Conservation (phyloP, 805 yeast species). For the Cephaloascus fragrans region DNA sequence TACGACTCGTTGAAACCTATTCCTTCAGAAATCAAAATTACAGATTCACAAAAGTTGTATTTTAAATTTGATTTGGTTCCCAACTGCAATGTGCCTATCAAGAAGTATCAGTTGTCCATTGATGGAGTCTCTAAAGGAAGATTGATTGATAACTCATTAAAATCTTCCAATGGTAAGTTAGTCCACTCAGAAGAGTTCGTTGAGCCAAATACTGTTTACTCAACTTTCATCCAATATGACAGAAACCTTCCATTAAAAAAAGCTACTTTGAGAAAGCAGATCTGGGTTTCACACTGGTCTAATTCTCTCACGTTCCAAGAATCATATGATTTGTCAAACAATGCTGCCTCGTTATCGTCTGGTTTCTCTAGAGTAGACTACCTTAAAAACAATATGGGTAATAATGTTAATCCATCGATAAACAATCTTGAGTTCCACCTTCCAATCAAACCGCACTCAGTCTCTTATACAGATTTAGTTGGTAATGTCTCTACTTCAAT, state of each 20-base stretch:
- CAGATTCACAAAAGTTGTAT: constrained; percentile 21
- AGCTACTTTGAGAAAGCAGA: constrained; percentile 56
- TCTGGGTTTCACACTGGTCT: constrained; percentile 89
- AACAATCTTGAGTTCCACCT: constrained; percentile 51
- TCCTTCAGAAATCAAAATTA: constrained; percentile 22
- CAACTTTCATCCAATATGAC: constrained; percentile 51
- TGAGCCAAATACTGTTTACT: constrained; percentile 34
- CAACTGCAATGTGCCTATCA: constrained; percentile 23
- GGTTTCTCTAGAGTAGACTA: constrained; percentile 81
- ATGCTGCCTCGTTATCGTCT: constrained; percentile 55
- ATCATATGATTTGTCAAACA: constrained; percentile 69
- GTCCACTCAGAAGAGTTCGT: constrained; percentile 7
- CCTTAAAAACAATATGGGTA: constrained; percentile 45
- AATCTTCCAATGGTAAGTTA: too few relatives aligned
- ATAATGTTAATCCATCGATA: constrained; percentile 48
- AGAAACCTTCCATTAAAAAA: constrained; percentile 58
- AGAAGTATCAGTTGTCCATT: constrained; percentile 20
- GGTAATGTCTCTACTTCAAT: constrained; percentile 85
- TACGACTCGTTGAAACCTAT: constrained; percentile 9
- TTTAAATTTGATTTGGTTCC: constrained; percentile 24
- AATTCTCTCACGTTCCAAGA: constrained; percentile 70
- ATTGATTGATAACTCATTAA: background rate
- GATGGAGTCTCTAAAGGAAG: constrained; percentile 13
- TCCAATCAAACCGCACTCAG: constrained; percentile 34
- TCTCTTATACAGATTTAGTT: constrained; percentile 79